phyloP scores from a whole-genome alignment of 257 asterid species.

The Prunella vulgaris region DNA sequence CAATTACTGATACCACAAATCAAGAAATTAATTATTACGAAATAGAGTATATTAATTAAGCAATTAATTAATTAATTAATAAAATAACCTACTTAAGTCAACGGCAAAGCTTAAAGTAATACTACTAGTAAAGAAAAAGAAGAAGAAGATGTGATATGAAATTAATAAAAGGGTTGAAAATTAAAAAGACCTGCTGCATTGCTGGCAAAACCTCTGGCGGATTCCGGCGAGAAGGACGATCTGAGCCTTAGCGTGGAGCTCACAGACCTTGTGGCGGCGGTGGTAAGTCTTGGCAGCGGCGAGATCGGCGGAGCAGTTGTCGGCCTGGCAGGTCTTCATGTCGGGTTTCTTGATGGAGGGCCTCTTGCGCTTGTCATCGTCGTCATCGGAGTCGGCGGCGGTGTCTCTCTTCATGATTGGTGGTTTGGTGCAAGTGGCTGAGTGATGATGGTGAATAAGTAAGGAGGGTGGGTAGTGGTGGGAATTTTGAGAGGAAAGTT shows the following conservation, averaged over 20 bases:
- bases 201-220: slow-evolving; percentile 81
- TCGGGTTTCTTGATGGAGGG: slow-evolving; percentile 28
- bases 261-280: slow-evolving; percentile 69
- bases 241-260: slow-evolving; percentile 59
- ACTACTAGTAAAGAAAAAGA: no score
- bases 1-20: background rate
- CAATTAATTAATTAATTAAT: no score
- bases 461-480: slow-evolving; percentile 49
- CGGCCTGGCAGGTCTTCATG: slow-evolving; percentile 58
- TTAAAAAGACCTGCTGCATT: slow-evolving; percentile 77
- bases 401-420: slow-evolving; percentile 23
- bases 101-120: slow-evolving; percentile 16
- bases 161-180: no score
- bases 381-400: slow-evolving; percentile 16
- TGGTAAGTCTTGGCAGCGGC: slow-evolving; percentile 55
- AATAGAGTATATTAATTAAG: background rate
- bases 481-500: slow-evolving; percentile 48
- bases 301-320: slow-evolving; percentile 52
- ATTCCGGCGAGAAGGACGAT: slow-evolving; percentile 60
- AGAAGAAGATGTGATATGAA: no score
- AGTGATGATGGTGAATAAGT: no score
- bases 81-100: slow-evolving; percentile 9
- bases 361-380: slow-evolving; percentile 47
- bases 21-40: background rate
- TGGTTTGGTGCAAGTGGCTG: background rate